Conservation (phyloP, 202 grass and related monocot genomes). For the Eragrostis tef region DNA sequence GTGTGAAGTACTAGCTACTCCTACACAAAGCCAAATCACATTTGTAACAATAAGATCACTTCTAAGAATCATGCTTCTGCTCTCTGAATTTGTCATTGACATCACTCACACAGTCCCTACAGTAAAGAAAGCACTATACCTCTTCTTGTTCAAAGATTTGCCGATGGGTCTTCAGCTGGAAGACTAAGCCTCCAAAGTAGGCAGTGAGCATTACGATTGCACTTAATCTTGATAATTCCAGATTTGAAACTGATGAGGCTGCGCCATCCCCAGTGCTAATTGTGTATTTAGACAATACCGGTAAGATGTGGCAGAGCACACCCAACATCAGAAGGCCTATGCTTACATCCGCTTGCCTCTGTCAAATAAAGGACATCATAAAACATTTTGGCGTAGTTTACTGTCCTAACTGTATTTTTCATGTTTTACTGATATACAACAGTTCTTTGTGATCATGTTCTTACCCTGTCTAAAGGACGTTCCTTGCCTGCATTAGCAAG, state of each 20-base stretch:
- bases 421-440: background rate
- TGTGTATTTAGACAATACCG: slow-evolving; percentile 47
- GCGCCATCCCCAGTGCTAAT: slow-evolving; percentile 25
- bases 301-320: slow-evolving; percentile 55
- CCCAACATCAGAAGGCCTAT: slow-evolving; percentile 65
- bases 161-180: slow-evolving; percentile 72
- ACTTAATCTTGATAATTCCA: slow-evolving; percentile 65
- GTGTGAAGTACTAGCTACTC: too few relatives aligned
- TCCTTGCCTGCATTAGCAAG: slow-evolving; percentile 64
- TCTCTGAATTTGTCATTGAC: background rate
- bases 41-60: background rate
- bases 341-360: slow-evolving; percentile 76
- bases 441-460: background rate
- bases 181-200: slow-evolving; percentile 66
- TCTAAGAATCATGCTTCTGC: background rate
- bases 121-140: slow-evolving; percentile 44
- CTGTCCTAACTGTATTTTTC: background rate
- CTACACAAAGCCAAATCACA: background rate
- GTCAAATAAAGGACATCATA: slow-evolving; percentile 44
- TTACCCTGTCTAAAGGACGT: slow-evolving; percentile 58
- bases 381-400: slow-evolving; percentile 15
- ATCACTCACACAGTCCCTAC: background rate
- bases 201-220: slow-evolving; percentile 66
- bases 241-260: slow-evolving; percentile 23
- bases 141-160: slow-evolving; percentile 55